Percentiles rank a stretch among this genome's conserved stretches.
These are phyloP conservation scores for Cladophialophora immunda DNA, from an alignment of 2,329 filamentous ascomycete genomes.

Conservation along the genomic window DNA sequence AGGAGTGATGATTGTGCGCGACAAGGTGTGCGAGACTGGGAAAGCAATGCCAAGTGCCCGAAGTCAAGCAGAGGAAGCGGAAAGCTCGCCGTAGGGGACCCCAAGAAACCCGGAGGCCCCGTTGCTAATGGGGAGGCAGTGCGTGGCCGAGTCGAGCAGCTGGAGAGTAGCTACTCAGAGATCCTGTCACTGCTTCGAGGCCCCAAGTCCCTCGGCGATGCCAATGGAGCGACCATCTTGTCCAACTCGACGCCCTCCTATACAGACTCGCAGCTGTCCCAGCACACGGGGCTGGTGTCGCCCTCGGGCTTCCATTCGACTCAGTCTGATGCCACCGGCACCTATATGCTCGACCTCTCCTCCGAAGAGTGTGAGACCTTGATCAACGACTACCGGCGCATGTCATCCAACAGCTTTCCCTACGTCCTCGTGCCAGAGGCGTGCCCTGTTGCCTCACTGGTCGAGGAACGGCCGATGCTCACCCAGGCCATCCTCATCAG, in stretches of 20 bases:
- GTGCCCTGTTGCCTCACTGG: conserved; percentile 19
- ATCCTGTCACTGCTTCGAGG: conserved; percentile 26
- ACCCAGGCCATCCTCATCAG: conserved; percentile 27
- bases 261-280: conserved; percentile 9
- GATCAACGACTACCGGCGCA: conserved; percentile 28
- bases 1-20: not conserved
- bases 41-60: conserved; percentile 29
- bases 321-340: not conserved
- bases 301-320: conserved; percentile 10
- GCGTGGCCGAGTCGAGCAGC: conserved; percentile 31
- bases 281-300: not conserved
- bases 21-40: conserved; percentile 28
- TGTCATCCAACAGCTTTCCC: conserved; percentile 21
- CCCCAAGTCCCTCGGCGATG: conserved; percentile 7
- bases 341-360: conserved; percentile 11
- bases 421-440: conserved; percentile 29
- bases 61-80: conserved; percentile 32
- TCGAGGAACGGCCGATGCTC: conserved; percentile 31
- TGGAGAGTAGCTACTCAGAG: conserved; percentile 32
- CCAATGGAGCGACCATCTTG: not conserved
- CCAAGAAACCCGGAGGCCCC: not conserved
- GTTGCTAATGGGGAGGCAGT: conserved; percentile 14
- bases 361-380: conserved; percentile 29
- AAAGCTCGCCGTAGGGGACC: conserved; percentile 24
- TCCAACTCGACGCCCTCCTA: conserved; percentile 12